A percentile compares a stretch with the other conserved stretches of the same genome.
phyloP scores from a whole-genome alignment of 2,329 filamentous ascomycete genomes.

The Periconia sp. region DNA sequence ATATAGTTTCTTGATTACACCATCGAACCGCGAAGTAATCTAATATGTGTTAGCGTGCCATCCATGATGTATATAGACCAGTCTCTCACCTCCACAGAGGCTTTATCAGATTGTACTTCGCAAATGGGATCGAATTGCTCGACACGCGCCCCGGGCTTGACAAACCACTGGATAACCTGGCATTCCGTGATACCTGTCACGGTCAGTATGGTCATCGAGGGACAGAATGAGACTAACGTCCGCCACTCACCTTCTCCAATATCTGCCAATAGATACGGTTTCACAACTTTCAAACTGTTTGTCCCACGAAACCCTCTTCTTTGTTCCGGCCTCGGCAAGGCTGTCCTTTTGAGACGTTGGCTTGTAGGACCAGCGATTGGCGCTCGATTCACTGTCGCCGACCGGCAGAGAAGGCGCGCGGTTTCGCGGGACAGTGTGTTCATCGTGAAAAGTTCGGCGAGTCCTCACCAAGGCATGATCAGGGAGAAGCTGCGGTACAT shows the following conservation, averaged over 20 bases:
- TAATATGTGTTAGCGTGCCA: constrained; percentile 43
- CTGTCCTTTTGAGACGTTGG: constrained; percentile 4
- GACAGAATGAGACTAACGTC: not conserved
- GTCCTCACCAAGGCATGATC: constrained; percentile 24
- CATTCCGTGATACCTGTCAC: constrained; percentile 88
- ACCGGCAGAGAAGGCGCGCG: constrained; percentile 27
- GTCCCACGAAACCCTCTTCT: constrained; percentile 44
- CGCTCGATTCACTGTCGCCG: constrained; percentile 18
- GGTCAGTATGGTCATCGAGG: constrained; percentile 12
- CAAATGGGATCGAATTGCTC: constrained; percentile 98
- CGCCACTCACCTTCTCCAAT: constrained; percentile 73
- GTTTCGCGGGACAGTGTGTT: constrained; percentile 33
- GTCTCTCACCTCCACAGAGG: constrained; percentile 59
- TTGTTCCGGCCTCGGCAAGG: constrained; percentile 24
- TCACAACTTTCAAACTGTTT: constrained; percentile 55
- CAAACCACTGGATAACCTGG: constrained; percentile 99
- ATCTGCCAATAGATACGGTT: constrained; percentile 80
- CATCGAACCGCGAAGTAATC: constrained; percentile 94
- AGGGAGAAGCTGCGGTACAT: constrained; percentile 1
- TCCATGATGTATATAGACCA: not conserved
- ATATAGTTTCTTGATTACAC: constrained; percentile 93
- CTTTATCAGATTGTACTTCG: constrained; percentile 98
- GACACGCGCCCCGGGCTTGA: constrained; percentile 90
- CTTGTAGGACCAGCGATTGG: constrained; percentile 19
- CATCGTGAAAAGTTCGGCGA: constrained; percentile 30